Evolutionary conservation across 2,329 filamentous ascomycete genomes (phyloP), one percentile per base, ranked within the genome.

Genomic region (Calonectria fujianensis): DNA sequence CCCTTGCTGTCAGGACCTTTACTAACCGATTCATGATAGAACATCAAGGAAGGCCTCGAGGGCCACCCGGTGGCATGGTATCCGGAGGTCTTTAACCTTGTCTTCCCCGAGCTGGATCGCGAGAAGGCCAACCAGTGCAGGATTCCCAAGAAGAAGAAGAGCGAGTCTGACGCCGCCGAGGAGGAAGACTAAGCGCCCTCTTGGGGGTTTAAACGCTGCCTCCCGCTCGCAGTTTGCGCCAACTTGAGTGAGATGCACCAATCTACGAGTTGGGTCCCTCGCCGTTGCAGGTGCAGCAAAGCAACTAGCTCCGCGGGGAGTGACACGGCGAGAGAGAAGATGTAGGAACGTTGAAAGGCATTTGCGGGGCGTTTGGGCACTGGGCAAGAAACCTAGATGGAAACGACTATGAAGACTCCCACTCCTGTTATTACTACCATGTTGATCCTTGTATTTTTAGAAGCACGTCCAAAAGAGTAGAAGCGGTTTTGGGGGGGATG

Each of bases 1-100:
- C 41, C 4, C 27, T 29, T 11, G 41, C 20, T 11, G 10, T 31
- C 66, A 69, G 66, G 65, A 52, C 52, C 29, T 18, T 70, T 73
- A 70, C 72, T 78, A 65, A 79, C 71, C 32, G 68, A 54, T 52
- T 51, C 32, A 32, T 66, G 69, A 73, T 84, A 99, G 97, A 98
- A 98, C 83, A 99, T 99, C 89, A 99, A 98, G 87, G 92, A 98
- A 82, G 96, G 96, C 79, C 95, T 99, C 76, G 93, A 98, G 86
- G 97, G 97, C 82, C 94, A 94, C 79, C 94, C 97, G 0, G 96
- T 96, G 24, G 93, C 91, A 82, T 99, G 97, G 97, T 99, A 98
- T 88, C 91, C 91, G 9, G 96, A 99, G 79, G 95, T 99, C 66
- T 98, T 98, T 84, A 91, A 96, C 76, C 90, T 98, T 75, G 93